These are phyloP conservation scores for Phaseolus coccineus DNA, from an alignment of 331 rosid genomes.

Conservation along the genomic window DNA sequence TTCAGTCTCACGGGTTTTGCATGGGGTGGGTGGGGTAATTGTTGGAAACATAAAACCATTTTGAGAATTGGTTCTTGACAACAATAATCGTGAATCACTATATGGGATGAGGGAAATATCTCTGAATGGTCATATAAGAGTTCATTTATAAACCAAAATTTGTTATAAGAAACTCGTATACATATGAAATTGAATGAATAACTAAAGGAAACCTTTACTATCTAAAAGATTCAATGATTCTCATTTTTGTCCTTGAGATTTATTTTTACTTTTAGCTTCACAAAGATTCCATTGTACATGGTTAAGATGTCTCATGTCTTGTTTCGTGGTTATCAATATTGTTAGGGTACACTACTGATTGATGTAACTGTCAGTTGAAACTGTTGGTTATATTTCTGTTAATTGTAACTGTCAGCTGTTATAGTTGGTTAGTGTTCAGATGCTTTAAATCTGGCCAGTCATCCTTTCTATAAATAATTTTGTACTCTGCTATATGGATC, in stretches of 20 bases:
- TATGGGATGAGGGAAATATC: not conserved
- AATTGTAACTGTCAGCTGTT: no score
- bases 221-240: not conserved
- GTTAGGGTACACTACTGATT: no score
- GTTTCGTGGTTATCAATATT: not conserved
- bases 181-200: not conserved
- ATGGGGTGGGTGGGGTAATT: not conserved
- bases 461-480: no score
- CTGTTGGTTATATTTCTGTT: no score
- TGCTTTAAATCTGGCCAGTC: no score
- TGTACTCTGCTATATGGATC: no score
- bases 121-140: not conserved
- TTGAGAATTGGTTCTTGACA: not conserved
- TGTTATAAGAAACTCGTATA: not conserved
- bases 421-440: no score
- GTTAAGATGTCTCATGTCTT: not conserved
- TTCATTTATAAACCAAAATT: not conserved
- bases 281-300: not conserved
- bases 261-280: not conserved
- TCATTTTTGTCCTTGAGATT: not conserved
- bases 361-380: no score
- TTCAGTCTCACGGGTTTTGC: not conserved
- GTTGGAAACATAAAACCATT: not conserved
- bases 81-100: not conserved
- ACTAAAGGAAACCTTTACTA: not conserved